Percentiles rank a stretch among this genome's conserved stretches.
Conservation (phyloP, 2,329 filamentous ascomycete genomes). For the Cercospora sesami region DNA sequence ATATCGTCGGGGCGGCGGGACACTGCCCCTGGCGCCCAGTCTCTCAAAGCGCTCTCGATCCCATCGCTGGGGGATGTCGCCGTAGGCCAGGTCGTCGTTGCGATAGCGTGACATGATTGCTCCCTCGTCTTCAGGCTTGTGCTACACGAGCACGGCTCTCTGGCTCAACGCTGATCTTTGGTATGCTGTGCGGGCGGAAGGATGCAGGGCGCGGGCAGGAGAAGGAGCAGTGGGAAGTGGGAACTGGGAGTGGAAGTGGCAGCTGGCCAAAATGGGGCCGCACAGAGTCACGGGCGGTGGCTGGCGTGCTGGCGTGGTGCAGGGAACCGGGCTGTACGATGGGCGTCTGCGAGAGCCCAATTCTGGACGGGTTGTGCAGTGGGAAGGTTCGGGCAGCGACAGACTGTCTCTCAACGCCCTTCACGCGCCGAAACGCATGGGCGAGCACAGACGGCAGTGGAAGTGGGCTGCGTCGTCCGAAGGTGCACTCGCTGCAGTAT, state of each 20-base stretch:
- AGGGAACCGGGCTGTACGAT: background rate
- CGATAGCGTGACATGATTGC: conserved; percentile 32
- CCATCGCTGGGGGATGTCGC: conserved; percentile 52
- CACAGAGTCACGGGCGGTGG: background rate
- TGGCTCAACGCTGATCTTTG: background rate
- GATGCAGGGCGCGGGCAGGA: background rate
- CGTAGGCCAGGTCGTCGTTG: conserved; percentile 46
- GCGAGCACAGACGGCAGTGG: background rate
- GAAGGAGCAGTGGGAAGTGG: background rate
- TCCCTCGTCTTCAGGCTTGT: background rate
- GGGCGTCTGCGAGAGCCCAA: background rate
- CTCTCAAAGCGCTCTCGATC: conserved; percentile 54
- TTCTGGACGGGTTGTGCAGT: background rate
- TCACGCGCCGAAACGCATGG: background rate
- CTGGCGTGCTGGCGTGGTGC: background rate
- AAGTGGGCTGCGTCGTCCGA: background rate
- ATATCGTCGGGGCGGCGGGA: conserved; percentile 32
- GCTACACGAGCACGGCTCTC: background rate
- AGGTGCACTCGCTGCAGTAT: background rate
- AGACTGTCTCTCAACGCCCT: background rate
- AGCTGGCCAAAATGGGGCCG: background rate
- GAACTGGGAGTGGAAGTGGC: background rate
- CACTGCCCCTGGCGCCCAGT: conserved; percentile 39
- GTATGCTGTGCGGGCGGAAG: background rate
- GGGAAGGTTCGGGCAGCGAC: background rate